Evolutionary conservation across 2,329 filamentous ascomycete species (phyloP), one percentile per base, ranked within the genome.

Genomic region (Alternaria ventricosa): DNA sequence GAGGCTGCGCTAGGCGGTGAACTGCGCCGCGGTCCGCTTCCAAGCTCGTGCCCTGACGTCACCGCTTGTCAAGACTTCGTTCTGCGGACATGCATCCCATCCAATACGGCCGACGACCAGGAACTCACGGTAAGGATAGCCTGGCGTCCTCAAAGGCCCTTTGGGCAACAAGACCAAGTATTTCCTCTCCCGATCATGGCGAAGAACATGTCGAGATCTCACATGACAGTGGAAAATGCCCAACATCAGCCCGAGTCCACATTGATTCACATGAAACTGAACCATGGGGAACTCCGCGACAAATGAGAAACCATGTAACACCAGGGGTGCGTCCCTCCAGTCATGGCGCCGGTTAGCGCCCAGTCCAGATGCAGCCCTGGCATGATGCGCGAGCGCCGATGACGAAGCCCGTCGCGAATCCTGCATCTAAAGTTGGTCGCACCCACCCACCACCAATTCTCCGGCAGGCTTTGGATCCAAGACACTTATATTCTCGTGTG

Each of bases 361-460:
- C 43, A 64, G 62, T 55, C 63, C 60, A 55, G 20, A 57, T 58
- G 59, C 63, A 66, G 60, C 53, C 43, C 43, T 51, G 44, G 36
- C 56, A 56, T 61, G 57, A 47, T 57, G 55, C 43, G 33, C n/a
- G 60, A 58, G 67, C 68, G 64, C 65, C 73, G 63, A 76, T 76
- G 74, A 76, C 74, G 73, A 70, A 73, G 65, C 63, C 60, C 41
- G 64, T 63, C 60, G 53, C 56, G 55, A 53, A 54, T 58, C 56
- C 61, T 56, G 60, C 67, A 68, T 62, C 20, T 56, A 65, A 71
- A 73, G 64, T 70, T 72, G 73, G 73, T 70, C 50, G 67, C 68
- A 65, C 64, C 64, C 66, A 55, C 67, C 63, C 64, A 64, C 64
- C 60, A 57, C 60, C 67, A 60, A 61, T 44, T 47, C 59, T 57